Conservation (phyloP, 768 basidiomycete genomes). For the Roridomyces roridus region DNA sequence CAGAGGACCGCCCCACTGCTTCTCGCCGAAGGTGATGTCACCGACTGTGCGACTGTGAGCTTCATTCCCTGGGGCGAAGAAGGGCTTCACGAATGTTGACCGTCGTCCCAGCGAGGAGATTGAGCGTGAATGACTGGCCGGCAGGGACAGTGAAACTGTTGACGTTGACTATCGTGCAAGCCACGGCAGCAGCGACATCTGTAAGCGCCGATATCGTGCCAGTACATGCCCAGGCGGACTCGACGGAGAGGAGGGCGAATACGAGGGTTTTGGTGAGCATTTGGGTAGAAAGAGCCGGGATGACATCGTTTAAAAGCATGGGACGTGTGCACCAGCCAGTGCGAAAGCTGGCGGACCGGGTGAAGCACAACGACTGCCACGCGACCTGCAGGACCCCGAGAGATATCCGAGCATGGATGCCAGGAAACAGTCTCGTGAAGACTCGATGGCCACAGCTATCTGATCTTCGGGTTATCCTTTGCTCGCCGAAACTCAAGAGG, state of each 20-base stretch:
- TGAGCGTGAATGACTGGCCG: slow-evolving; percentile 44
- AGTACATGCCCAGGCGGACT: slow-evolving; percentile 3
- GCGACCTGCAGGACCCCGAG: too few species aligned
- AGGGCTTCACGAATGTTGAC: slow-evolving; percentile 49
- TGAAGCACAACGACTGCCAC: too few species aligned
- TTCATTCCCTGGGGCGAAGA: background rate
- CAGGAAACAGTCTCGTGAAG: too few species aligned
- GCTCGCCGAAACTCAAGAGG: too few species aligned
- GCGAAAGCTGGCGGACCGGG: too few species aligned
- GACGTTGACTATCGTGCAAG: slow-evolving; percentile 54
- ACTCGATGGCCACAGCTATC: too few species aligned
- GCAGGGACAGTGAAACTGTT: slow-evolving; percentile 48
- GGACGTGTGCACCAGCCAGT: too few species aligned
- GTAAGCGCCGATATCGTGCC: slow-evolving; percentile 10
- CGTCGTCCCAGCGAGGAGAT: slow-evolving; percentile 43
- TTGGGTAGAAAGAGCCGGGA: background rate
- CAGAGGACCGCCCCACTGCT: slow-evolving; percentile 59
- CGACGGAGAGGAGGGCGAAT: background rate
- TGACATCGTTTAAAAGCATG: too few species aligned
- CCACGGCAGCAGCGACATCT: slow-evolving; percentile 35
- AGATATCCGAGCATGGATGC: too few species aligned
- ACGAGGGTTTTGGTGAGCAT: slow-evolving; percentile 1
- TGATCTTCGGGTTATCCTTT: too few species aligned
- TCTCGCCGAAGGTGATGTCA: slow-evolving; percentile 60
- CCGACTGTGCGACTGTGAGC: slow-evolving; percentile 46